phyloP scores from a whole-genome alignment of 2,329 filamentous ascomycete species.

The Microascus cirrosus region DNA sequence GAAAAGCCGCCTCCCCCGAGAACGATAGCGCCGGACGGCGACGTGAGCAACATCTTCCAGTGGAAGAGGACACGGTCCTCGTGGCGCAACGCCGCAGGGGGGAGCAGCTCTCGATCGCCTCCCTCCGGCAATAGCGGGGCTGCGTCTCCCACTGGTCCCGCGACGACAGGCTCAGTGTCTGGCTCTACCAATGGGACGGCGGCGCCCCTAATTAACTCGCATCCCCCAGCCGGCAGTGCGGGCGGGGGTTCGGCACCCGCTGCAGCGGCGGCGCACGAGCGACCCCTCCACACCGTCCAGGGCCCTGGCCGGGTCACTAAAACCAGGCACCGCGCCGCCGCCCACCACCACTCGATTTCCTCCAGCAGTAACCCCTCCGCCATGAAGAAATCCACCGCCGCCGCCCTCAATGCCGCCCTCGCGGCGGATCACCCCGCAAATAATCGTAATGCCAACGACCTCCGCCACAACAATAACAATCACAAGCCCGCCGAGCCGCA shows the following conservation, averaged over 20 bases:
- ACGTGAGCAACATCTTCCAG: conserved; percentile 3
- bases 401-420: not conserved
- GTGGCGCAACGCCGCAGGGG: not conserved
- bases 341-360: not conserved
- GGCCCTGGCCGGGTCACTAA: conserved; percentile 3
- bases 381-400: not conserved
- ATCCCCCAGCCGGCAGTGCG: not conserved
- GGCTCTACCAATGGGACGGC: not conserved
- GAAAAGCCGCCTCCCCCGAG: not conserved
- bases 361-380: not conserved
- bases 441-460: not conserved
- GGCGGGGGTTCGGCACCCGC: not conserved
- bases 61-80: conserved; percentile 5
- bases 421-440: not conserved
- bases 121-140: too few relatives aligned
- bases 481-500: conserved; percentile 5
- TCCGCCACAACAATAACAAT: not conserved
- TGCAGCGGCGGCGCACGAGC: not conserved
- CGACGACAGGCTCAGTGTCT: not conserved
- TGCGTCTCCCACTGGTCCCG: too few relatives aligned
- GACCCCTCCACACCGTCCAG: conserved; percentile 4
- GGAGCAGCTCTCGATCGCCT: not conserved
- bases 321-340: conserved; percentile 3
- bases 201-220: not conserved
- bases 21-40: not conserved